Evolutionary conservation across 2,329 filamentous ascomycete genomes (phyloP), one percentile per base, ranked within the genome.

Genomic region (Curvularia sp.): DNA sequence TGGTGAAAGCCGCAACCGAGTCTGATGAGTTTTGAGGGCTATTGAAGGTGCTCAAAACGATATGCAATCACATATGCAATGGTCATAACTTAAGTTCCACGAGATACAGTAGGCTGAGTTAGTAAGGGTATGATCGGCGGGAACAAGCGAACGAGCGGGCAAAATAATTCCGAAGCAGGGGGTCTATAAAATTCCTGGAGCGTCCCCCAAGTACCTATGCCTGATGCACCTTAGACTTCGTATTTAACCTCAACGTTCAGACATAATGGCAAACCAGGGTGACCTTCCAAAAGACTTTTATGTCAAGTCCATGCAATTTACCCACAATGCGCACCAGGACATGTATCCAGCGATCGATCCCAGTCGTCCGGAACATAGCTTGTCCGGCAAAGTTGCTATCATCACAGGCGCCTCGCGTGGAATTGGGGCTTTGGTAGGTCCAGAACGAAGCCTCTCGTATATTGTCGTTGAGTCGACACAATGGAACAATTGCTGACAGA

Each of bases 401-500:
- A 75, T 80, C 60, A 80, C 77, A 18, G 79, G 79, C 1, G 77
- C 77, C 1, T 76, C 73, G 42, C 74, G 73, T 21, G 78, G 79
- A 4, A 66, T 80, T 28, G 79, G 77, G 13, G 65, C 57, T 28
- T 46, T 43, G 49, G 67, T 68, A 62, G 46, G 56, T 57, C 38
- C 10, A 23, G 34, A 19, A 49, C 28, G 36, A 49, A n/a, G 21
- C 10, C 21, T 18, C 34, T 23, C 23, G 15, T 13, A 41, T 32
- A 30, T 9, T 34, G 13, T 23, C 13, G 13, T n/a, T n/a, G 9
- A 13, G 12, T 18, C 38, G 18, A 23, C 38, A 2, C 23, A 12
- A 18, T 12, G 19, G 10, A 41, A 12, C 10, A 2, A 6, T 6
- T 42, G 19, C 39, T 42, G 39, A 42, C 39, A 23, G 21, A n/a